Base-by-base conservation (phyloP, 768 basidiomycete genomes). In the Artomyces pyxidatus region DNA sequence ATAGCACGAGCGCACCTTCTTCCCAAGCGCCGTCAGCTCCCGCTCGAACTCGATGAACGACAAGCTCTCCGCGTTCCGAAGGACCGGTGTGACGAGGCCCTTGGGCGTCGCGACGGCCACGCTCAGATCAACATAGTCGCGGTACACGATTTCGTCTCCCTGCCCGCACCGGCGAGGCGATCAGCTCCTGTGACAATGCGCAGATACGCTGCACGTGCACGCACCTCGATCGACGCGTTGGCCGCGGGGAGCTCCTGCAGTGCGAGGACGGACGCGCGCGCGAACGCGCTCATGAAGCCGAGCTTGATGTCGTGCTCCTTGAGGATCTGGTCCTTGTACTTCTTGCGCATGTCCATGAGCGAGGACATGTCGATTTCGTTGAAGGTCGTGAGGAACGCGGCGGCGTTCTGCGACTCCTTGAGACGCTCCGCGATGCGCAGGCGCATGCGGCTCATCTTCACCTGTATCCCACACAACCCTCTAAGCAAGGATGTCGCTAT, bases 331-430 rank as follows among this genome's bases (percentile, higher is more conserved):
- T 96, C 93, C 75, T 98, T 98, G 81, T 92, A 94, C 64, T 84
- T 81, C 64, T 85, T 81, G 60, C 95, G 58, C 83, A 98, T 81
- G 37, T 85, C 83, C 73, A 96, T 88, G 48, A 98, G 72, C 37
- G 88, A 85, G 37, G 91, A 93, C 95, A 99, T 98, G 73, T 98
- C 95, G 63, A 99, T 90, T 71, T 99, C 95, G 72, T 99, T 97
- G 80, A 99, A 99, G 22, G 95, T 98, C 28, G 96, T 98, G 51
- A 98, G 69, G 43, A 92, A 94, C 41, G 95, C 95, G 4, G 95
- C 96, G 17, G 89, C 81, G 64, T 97, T 96, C 67, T 99, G 95
- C 21, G 94, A 95, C 65, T 96, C 86, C 73, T 99, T 99, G 65
- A 99, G 80, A 45, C 95, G 92, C 69, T 94, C 91, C 41, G 94